Evolutionary conservation across 495 filamentous ascomycete genomes (phyloP), one percentile per base, ranked within the genome.

Genomic region (Lasiosphaeria ovina): DNA sequence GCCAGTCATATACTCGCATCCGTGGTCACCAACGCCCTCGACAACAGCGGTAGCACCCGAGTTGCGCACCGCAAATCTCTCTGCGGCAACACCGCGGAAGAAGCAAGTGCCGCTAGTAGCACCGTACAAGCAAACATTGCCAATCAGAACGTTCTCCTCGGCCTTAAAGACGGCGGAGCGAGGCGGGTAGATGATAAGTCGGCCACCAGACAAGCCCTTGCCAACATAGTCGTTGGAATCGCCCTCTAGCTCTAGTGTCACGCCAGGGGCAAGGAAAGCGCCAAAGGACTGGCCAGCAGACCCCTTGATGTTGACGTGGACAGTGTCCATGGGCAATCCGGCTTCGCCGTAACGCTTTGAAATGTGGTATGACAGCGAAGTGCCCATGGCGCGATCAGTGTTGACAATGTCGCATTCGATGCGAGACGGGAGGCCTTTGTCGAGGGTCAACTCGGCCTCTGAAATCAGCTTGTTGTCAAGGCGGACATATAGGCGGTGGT

Each of bases 1-100:
- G 69, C 94, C 94, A 60, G 94, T 98, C 94, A 99, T 99, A 83
- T 99, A 99, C 79, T 99, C 94, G 71, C 93, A 98, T 51, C 93
- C 92, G 71, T 99, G 94, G 73, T 99, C 94, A 80, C 94, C 94
- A 56, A 96, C 86, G 76, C 95, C 94, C 77, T 99, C 94, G 64
- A 98, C 93, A 63, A 99, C 90, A 35, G 95, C 94, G 35, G 89
- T 98, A 48, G 90, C 94, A 72, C 94, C 94, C 0, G 95, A 98
- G 80, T 99, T 99, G 64, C 94, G 91, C 55, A 99, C 94, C 51
- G 93, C 93, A 68, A 99, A 99, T 65, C 94, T 91, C 81, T 99
- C 94, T 35, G 94, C 94, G 66, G 94, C 94, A 34, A 97, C 82
- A 80, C 94, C 94, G 62, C 95, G 91, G 91, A 99, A 98, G 88